A percentile compares a stretch with the other conserved stretches of the same genome.
These are phyloP conservation scores for Emericellopsis cladophorae DNA, from an alignment of 2,329 filamentous ascomycete species.

Conservation along the genomic window DNA sequence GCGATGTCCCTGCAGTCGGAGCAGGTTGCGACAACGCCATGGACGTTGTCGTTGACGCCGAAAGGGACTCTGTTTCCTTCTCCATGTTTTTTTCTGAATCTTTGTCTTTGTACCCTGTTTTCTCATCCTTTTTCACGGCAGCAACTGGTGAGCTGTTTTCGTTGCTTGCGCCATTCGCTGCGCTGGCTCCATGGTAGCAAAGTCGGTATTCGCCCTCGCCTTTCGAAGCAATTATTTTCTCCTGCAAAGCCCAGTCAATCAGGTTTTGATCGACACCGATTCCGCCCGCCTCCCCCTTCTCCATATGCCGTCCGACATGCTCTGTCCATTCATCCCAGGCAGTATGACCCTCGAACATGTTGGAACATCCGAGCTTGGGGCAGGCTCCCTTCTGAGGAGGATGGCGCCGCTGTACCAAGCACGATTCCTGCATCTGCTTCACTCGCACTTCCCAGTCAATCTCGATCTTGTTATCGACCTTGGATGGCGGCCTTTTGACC, in stretches of 20 bases:
- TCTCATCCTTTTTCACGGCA: too few relatives aligned
- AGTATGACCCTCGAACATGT: conserved; percentile 54
- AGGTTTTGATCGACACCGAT: conserved; percentile 46
- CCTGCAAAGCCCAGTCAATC: conserved; percentile 49
- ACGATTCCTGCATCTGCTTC: conserved; percentile 60
- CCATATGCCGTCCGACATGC: conserved; percentile 82
- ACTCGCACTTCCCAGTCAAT: conserved; percentile 52
- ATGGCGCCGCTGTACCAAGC: conserved; percentile 55
- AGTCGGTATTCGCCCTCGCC: conserved; percentile 1
- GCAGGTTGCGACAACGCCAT: too few relatives aligned
- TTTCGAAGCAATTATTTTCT: conserved; percentile 45
- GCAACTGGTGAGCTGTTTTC: too few relatives aligned
- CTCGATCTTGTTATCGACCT: conserved; percentile 46
- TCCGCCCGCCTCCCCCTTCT: conserved; percentile 50
- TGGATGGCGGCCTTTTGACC: conserved; percentile 43
- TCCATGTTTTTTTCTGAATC: too few relatives aligned
- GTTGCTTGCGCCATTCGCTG: neutral
- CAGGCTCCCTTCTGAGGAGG: conserved; percentile 63
- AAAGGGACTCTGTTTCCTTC: too few relatives aligned
- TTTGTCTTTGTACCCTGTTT: too few relatives aligned
- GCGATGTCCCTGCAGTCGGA: too few relatives aligned
- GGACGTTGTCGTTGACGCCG: too few relatives aligned
- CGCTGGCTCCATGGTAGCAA: neutral
- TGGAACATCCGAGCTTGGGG: conserved; percentile 57
- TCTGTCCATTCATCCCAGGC: conserved; percentile 90